Percentiles rank a stretch among this genome's conserved stretches.
phyloP scores from a whole-genome alignment of 2,329 filamentous ascomycete genomes.

The Cadophora sp. region DNA sequence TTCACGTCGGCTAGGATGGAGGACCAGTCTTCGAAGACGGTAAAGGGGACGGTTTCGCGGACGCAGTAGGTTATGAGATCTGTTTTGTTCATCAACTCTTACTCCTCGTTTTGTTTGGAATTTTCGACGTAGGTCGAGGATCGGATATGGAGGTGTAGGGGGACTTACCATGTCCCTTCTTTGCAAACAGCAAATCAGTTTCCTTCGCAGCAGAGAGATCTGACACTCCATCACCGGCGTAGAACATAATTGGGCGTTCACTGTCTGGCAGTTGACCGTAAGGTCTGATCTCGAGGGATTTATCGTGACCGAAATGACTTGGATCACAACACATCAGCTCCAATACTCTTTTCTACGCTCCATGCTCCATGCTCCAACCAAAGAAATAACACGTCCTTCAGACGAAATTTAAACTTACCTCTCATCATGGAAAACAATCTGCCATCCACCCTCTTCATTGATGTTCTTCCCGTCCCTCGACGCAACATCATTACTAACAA shows the following conservation, averaged over 20 bases:
- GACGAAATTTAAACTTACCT: conserved; percentile 56
- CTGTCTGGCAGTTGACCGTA: conserved; percentile 76
- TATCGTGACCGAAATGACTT: conserved; percentile 88
- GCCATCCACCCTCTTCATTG: conserved; percentile 84
- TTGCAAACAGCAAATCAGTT: conserved; percentile 92
- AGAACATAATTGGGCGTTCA: conserved; percentile 84
- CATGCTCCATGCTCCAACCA: not conserved
- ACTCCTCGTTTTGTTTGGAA: not conserved
- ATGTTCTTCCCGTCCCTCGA: conserved; percentile 72
- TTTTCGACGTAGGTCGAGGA: not conserved
- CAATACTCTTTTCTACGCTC: no score
- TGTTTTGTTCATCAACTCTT: conserved; percentile 45
- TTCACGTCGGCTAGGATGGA: conserved; percentile 79
- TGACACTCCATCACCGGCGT: conserved; percentile 93
- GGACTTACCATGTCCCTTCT: conserved; percentile 78
- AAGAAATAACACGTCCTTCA: not conserved
- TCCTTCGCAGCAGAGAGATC: conserved; percentile 92
- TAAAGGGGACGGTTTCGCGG: conserved; percentile 83
- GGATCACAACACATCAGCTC: not conserved
- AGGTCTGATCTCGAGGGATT: conserved; percentile 87
- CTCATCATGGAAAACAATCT: conserved; percentile 87
- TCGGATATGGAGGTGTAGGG: conserved; percentile 26
- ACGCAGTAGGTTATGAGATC: conserved; percentile 90
- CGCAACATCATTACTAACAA: conserved; percentile 85
- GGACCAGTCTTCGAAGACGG: conserved; percentile 84